Percentiles rank a stretch among this genome's conserved stretches.
Conservation (phyloP, 2,329 filamentous ascomycete species). For the Hymenoscyphus infarciens region DNA sequence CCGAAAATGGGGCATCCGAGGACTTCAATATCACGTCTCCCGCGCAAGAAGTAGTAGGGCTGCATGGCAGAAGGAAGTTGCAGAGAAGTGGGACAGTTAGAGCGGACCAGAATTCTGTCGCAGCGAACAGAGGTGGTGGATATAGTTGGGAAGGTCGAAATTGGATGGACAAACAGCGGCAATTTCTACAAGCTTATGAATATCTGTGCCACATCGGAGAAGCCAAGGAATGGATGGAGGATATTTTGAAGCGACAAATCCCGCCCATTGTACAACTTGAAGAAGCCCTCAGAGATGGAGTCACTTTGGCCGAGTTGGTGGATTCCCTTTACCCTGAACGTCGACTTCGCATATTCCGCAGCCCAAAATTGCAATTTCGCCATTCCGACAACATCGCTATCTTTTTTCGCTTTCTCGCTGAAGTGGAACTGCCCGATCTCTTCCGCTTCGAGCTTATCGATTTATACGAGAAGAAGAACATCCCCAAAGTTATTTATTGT, state of each 20-base stretch:
- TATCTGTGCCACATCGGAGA: constrained; percentile 99
- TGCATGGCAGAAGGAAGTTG: constrained; percentile 78
- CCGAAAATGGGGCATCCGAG: constrained; percentile 69
- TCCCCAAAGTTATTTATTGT: constrained; percentile 98
- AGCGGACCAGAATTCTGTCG: constrained; percentile 38
- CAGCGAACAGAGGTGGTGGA: constrained; percentile 46
- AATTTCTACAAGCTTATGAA: constrained; percentile 95
- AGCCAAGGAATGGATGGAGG: constrained; percentile 98
- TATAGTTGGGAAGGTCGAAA: constrained; percentile 79
- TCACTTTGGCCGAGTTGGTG: constrained; percentile 91
- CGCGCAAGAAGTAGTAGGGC: constrained; percentile 80
- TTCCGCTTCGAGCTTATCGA: constrained; percentile 98
- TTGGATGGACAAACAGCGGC: constrained; percentile 99
- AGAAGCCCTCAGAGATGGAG: constrained; percentile 85
- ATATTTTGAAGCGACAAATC: constrained; percentile 78
- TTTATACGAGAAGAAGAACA: constrained; percentile 98
- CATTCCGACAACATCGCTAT: constrained; percentile 98
- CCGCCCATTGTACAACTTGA: constrained; percentile 92
- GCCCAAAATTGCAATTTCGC: constrained; percentile 82
- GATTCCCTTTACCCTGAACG: constrained; percentile 79
- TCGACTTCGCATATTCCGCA: constrained; percentile 76
- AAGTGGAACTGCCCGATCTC: constrained; percentile 87
- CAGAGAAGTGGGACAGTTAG: constrained; percentile 63
- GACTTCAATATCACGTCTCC: constrained; percentile 77
- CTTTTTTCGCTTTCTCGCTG: constrained; percentile 90